These are phyloP conservation scores for Candida freyschussii DNA, from an alignment of 1,139 yeast genomes.

Conservation along the genomic window DNA sequence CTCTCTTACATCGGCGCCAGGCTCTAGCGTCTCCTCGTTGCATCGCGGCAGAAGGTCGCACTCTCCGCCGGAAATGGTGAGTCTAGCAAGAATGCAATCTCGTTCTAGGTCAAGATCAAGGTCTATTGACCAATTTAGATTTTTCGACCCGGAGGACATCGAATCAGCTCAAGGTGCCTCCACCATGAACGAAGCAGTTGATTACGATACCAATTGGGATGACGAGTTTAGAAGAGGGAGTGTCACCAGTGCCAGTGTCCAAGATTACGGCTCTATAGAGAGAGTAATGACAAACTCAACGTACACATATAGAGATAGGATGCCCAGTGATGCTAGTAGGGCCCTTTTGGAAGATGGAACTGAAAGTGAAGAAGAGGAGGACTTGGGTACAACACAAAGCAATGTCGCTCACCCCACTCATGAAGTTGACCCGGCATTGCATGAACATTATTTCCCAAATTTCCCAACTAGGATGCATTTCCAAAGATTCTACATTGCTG, in stretches of 20 bases:
- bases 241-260: slow-evolving; percentile 25
- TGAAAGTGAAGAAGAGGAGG: slow-evolving; percentile 28
- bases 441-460: slow-evolving; percentile 38
- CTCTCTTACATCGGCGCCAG: slow-evolving; percentile 26
- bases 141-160: slow-evolving; percentile 78
- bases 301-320: slow-evolving; percentile 40
- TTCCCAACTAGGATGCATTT: slow-evolving; percentile 43
- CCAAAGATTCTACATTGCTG: slow-evolving; percentile 89
- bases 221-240: slow-evolving; percentile 37
- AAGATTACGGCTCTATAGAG: slow-evolving; percentile 25
- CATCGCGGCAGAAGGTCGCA: slow-evolving; percentile 26
- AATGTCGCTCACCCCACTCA: slow-evolving; percentile 8
- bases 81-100: slow-evolving; percentile 21
- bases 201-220: slow-evolving; percentile 69
- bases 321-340: slow-evolving; percentile 33
- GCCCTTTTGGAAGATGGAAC: slow-evolving; percentile 27
- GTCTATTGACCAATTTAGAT: slow-evolving; percentile 46
- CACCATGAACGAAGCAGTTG: slow-evolving; percentile 54
- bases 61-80: slow-evolving; percentile 25
- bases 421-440: slow-evolving; percentile 32
- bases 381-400: slow-evolving; percentile 29
- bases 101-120: slow-evolving; percentile 30
- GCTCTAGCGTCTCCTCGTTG: slow-evolving; percentile 27
- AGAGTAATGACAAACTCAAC: slow-evolving; percentile 32
- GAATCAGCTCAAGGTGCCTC: slow-evolving; percentile 87